phyloP scores from a whole-genome alignment of 331 rosid species.

The Erythrophleum ivorense region DNA sequence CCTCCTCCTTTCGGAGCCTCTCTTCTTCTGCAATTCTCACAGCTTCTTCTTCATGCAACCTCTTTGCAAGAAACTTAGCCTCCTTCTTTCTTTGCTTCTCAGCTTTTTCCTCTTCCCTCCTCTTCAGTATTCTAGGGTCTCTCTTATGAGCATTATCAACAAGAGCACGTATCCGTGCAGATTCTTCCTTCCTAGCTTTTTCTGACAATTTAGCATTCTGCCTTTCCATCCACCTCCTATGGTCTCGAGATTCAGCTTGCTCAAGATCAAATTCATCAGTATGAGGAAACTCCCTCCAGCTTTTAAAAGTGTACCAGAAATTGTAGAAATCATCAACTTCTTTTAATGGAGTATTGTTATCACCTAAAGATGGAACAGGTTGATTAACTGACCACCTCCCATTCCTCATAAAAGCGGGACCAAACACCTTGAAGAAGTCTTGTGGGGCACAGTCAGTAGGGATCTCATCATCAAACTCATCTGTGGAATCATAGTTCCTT shows the following conservation, averaged over 20 bases:
- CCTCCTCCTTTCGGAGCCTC: slow-evolving; percentile 75
- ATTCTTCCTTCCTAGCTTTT: slow-evolving; percentile 95
- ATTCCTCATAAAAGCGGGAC: slow-evolving; percentile 97
- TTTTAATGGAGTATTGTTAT: slow-evolving; percentile 63
- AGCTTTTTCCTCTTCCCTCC: slow-evolving; percentile 88
- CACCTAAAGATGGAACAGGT: slow-evolving; percentile 80
- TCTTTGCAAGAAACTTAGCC: slow-evolving; percentile 83
- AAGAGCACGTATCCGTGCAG: slow-evolving; percentile 77
- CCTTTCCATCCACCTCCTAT: slow-evolving; percentile 99
- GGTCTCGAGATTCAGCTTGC: slow-evolving; percentile 98
- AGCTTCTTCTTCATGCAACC: slow-evolving; percentile 90
- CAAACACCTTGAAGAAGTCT: slow-evolving; percentile 92
- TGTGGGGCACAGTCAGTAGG: slow-evolving; percentile 95
- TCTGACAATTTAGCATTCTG: slow-evolving; percentile 91
- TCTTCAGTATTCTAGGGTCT: slow-evolving; percentile 87
- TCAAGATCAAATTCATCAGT: slow-evolving; percentile 94
- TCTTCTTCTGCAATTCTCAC: slow-evolving; percentile 89
- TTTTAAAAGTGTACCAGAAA: slow-evolving; percentile 91
- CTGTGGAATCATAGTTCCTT: slow-evolving; percentile 95
- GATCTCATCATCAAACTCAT: slow-evolving; percentile 96
- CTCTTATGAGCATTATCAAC: slow-evolving; percentile 94
- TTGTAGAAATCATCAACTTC: slow-evolving; percentile 84
- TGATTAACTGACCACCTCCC: slow-evolving; percentile 95
- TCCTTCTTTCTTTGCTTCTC: slow-evolving; percentile 90
- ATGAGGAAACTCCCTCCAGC: slow-evolving; percentile 99